Evolutionary conservation across 2,329 filamentous ascomycete species (phyloP), one percentile per base, ranked within the genome.

Genomic region (Cordyceps javanica): DNA sequence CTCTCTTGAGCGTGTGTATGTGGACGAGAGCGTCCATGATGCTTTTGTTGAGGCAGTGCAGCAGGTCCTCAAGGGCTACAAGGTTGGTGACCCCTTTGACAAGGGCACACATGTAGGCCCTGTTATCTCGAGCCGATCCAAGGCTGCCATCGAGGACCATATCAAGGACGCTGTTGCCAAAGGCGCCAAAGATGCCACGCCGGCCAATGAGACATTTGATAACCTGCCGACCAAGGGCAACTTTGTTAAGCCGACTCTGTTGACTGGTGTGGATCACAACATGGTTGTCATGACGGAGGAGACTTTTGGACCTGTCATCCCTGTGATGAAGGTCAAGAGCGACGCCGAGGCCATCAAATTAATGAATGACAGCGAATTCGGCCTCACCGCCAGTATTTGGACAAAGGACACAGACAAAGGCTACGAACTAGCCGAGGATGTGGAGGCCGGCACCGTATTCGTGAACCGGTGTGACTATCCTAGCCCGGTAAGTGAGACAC

Each of bases 341-440:
- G 93, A 97, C 67, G 82, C 82, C 19, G 91, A 97, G 72, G 93
- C 93, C 2, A 75, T 97, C 61, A 75, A 78, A 63, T 75, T 93
- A 52, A 97, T 97, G 91, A 97, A 97, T 67, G 91, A 96, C 70
- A 94, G 90, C 74, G 87, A 96, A 63, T 96, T 96, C 69, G 93
- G 93, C 5, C 79, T 97, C 61, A 97, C 93, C 3, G 93, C 92
- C n/a, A 96, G 91, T 67, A 91, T 97, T 66, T 97, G 93, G 93
- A 96, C 91, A 59, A 95, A 94, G 72, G 91, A 97, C 68, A 83
- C 86, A 2, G 79, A 77, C 46, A 86, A 80, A 68, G 93, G 88
- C 16, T 85, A 91, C 65, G 82, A 89, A 69, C 79, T 97, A 54
- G 84, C 88, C 39, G 87, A 94, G 57, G 79, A 86, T 52, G 85